These are phyloP conservation scores for Aspergillus sp. DNA, from an alignment of 2,329 filamentous ascomycete genomes.

Conservation along the genomic window DNA sequence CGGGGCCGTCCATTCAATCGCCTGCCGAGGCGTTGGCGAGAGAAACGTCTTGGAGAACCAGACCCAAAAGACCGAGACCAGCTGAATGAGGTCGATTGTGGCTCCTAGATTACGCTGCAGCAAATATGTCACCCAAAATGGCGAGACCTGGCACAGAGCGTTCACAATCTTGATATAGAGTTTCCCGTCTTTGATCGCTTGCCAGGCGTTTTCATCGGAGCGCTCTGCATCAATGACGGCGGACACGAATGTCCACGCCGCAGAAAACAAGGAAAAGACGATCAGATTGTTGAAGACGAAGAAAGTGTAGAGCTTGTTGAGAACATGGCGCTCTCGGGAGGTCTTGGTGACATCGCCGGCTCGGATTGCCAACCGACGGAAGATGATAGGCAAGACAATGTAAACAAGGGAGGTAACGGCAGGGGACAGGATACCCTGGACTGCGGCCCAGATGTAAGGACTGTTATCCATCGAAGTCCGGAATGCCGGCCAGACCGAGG, in stretches of 20 bases:
- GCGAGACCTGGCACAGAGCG: slow-evolving; percentile 78
- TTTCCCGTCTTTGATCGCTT: slow-evolving; percentile 65
- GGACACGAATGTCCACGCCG: slow-evolving; percentile 72
- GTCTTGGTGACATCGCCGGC: slow-evolving; percentile 92
- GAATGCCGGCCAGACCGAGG: slow-evolving; percentile 76
- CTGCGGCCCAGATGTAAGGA: slow-evolving; percentile 73
- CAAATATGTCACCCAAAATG: slow-evolving; percentile 93
- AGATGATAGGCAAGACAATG: slow-evolving; percentile 83
- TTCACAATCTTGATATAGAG: slow-evolving; percentile 66
- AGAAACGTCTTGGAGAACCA: slow-evolving; percentile 84
- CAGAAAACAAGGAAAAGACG: slow-evolving; percentile 89
- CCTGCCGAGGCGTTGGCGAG: slow-evolving; percentile 82
- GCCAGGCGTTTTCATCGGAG: slow-evolving; percentile 63
- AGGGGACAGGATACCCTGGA: slow-evolving; percentile 89
- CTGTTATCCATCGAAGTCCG: slow-evolving; percentile 63
- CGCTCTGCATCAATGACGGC: slow-evolving; percentile 63
- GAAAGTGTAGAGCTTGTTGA: slow-evolving; percentile 88
- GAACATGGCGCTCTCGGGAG: slow-evolving; percentile 85
- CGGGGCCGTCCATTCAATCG: slow-evolving; percentile 90
- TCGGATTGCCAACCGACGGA: slow-evolving; percentile 79
- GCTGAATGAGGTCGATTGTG: slow-evolving; percentile 87
- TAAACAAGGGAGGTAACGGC: slow-evolving; percentile 86
- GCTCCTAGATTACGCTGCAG: slow-evolving; percentile 91
- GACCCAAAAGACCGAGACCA: slow-evolving; percentile 79
- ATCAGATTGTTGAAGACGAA: slow-evolving; percentile 97